These are phyloP conservation scores for Ocimum tenuiflorum DNA, from an alignment of 257 asterid species.

Conservation along the genomic window DNA sequence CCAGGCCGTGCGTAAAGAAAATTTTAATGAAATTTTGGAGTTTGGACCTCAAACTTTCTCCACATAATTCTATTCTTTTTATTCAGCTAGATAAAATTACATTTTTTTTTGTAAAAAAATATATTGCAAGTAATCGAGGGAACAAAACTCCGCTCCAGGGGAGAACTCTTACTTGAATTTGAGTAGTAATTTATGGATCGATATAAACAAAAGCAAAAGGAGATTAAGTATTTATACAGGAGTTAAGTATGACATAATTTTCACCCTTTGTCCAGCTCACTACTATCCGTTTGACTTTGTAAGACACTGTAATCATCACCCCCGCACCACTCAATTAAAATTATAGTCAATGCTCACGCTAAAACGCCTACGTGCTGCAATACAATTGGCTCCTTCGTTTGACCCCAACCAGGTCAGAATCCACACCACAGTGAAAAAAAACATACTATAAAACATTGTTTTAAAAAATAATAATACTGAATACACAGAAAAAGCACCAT, in stretches of 20 bases:
- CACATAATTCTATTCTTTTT: too few relatives aligned
- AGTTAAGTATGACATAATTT: neutral
- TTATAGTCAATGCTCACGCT: constrained; percentile 33
- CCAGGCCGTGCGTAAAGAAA: too few relatives aligned
- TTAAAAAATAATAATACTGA: neutral
- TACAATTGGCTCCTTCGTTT: constrained; percentile 25
- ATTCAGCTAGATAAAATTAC: too few relatives aligned
- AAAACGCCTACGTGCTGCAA: constrained; percentile 21
- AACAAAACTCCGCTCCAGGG: too few relatives aligned
- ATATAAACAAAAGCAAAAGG: too few relatives aligned
- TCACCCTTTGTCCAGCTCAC: constrained; percentile 43
- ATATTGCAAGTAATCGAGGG: too few relatives aligned
- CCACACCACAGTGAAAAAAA: constrained; percentile 17
- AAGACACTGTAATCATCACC: constrained; percentile 8
- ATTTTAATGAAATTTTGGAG: too few relatives aligned
- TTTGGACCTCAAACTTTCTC: too few relatives aligned
- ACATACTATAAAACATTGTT: neutral
- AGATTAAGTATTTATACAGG: neutral
- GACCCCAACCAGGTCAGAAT: constrained; percentile 39
- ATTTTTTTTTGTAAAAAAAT: too few relatives aligned
- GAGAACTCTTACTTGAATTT: too few relatives aligned
- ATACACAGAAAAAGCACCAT: constrained; percentile 6
- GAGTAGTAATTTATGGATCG: too few relatives aligned
- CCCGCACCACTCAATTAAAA: constrained; percentile 20
- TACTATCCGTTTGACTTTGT: constrained; percentile 57